phyloP scores from a whole-genome alignment of 108 stramenopile species.

The Skeletonema potamos region DNA sequence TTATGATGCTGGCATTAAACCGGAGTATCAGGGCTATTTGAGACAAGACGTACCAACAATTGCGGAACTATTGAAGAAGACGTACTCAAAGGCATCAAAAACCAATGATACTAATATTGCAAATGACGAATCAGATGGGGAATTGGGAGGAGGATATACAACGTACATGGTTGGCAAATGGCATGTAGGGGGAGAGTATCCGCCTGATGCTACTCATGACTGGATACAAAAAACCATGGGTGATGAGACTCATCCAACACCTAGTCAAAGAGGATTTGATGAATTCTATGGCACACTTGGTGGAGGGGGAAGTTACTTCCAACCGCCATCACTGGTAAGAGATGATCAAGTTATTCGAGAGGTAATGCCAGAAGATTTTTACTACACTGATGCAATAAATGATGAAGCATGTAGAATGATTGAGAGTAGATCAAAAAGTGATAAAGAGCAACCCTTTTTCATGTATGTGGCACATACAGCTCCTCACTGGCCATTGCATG shows the following conservation, averaged over 20 bases:
- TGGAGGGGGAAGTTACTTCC: slow-evolving; percentile 49
- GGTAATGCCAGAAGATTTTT: slow-evolving; percentile 35
- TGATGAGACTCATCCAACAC: slow-evolving; percentile 37
- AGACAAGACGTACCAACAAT: slow-evolving; percentile 30
- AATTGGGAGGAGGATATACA: slow-evolving; percentile 25
- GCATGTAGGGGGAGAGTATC: slow-evolving; percentile 52
- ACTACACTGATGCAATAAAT: slow-evolving; percentile 52
- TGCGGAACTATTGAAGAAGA: slow-evolving; percentile 37
- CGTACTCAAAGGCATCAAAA: neutral
- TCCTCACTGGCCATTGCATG: slow-evolving; percentile 54
- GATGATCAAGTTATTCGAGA: slow-evolving; percentile 31
- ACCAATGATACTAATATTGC: neutral
- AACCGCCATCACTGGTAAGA: slow-evolving; percentile 44
- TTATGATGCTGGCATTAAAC: slow-evolving; percentile 44
- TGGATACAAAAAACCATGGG: slow-evolving; percentile 43
- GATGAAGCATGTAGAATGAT: slow-evolving; percentile 50
- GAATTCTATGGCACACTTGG: slow-evolving; percentile 45
- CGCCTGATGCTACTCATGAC: slow-evolving; percentile 42
- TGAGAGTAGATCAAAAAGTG: slow-evolving; percentile 4
- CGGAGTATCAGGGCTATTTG: slow-evolving; percentile 45
- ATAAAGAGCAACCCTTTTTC: slow-evolving; percentile 36
- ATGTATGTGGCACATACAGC: slow-evolving; percentile 51
- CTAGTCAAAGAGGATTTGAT: slow-evolving; percentile 45
- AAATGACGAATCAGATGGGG: neutral
- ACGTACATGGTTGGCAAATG: slow-evolving; percentile 52